A percentile compares a stretch with the other conserved stretches of the same genome.
These are phyloP conservation scores for Akanthomyces dipterigenus DNA, from an alignment of 2,329 filamentous ascomycete species.

Conservation along the genomic window DNA sequence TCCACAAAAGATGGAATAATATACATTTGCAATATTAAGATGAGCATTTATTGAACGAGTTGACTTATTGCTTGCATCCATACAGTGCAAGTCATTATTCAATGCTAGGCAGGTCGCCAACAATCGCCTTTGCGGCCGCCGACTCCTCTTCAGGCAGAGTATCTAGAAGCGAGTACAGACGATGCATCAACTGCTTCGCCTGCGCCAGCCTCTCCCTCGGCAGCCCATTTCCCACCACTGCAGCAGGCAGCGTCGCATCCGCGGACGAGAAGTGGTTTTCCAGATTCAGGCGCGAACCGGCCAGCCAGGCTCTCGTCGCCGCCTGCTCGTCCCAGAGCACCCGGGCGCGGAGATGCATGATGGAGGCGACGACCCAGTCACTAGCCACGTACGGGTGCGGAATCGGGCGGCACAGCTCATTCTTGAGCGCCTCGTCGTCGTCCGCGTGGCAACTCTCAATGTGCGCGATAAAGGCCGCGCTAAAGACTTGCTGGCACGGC, in stretches of 20 bases:
- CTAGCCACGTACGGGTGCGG: neutral
- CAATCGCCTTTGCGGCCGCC: neutral
- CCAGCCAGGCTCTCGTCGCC: neutral
- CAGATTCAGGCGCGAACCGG: neutral
- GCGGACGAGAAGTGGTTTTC: neutral
- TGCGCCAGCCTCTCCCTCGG: neutral
- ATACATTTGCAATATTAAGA: too few species aligned
- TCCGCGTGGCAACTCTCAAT: neutral
- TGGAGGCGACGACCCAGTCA: neutral
- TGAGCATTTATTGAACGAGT: too few species aligned
- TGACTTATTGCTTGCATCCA: neutral
- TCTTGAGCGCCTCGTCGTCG: neutral
- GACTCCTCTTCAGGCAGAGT: neutral
- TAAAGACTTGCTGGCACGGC: slow-evolving; percentile 1
- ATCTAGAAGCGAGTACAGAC: neutral
- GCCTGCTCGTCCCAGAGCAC: neutral
- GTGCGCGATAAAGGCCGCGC: slow-evolving; percentile 8
- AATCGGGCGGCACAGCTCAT: neutral
- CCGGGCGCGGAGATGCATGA: neutral
- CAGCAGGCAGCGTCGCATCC: neutral
- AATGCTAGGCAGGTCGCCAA: neutral
- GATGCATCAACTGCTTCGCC: neutral
- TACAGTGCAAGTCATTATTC: neutral
- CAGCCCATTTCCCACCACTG: neutral
- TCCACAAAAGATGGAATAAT: too few species aligned